Percentiles rank a stretch among this genome's conserved stretches.
These are phyloP conservation scores for Lentinula guzmanii DNA, from an alignment of 768 basidiomycete species.

Conservation along the genomic window DNA sequence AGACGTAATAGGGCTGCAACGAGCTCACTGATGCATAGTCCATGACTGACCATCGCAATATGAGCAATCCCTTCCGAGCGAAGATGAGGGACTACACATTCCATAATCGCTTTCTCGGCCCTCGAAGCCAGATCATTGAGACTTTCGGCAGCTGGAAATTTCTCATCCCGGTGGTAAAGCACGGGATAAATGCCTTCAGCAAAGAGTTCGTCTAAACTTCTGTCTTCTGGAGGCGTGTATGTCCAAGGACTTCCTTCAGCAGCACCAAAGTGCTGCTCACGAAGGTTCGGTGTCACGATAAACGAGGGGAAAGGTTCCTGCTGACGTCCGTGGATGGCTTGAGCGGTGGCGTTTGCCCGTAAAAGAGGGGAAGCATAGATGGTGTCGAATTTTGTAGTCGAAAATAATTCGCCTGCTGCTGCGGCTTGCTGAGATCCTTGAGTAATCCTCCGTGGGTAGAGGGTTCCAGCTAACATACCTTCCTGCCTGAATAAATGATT, in stretches of 20 bases:
- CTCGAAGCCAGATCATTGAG: conserved; percentile 54
- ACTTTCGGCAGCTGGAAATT: conserved; percentile 66
- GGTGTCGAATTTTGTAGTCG: conserved; percentile 39
- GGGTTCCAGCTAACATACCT: conserved; percentile 15
- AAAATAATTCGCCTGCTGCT: conserved; percentile 52
- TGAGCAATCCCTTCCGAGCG: conserved; percentile 33
- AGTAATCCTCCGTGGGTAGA: background rate
- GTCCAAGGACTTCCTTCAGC: conserved; percentile 64
- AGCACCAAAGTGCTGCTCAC: conserved; percentile 68
- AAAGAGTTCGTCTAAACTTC: conserved; percentile 38
- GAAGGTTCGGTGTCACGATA: conserved; percentile 44
- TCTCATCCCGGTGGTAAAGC: conserved; percentile 36
- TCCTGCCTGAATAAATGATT: conserved; percentile 19
- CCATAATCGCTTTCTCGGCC: conserved; percentile 42
- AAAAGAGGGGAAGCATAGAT: conserved; percentile 67
- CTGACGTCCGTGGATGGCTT: conserved; percentile 47
- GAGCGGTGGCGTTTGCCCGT: conserved; percentile 58
- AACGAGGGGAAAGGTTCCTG: conserved; percentile 49
- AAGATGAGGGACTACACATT: conserved; percentile 56
- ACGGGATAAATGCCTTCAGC: conserved; percentile 50
- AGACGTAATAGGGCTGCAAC: conserved; percentile 47
- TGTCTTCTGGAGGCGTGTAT: conserved; percentile 17
- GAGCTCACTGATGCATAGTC: conserved; percentile 62
- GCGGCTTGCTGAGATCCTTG: conserved; percentile 43
- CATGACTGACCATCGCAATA: conserved; percentile 70